Conservation (phyloP, 2,329 filamentous ascomycete genomes). For the Conoideocrella luteorostrata region DNA sequence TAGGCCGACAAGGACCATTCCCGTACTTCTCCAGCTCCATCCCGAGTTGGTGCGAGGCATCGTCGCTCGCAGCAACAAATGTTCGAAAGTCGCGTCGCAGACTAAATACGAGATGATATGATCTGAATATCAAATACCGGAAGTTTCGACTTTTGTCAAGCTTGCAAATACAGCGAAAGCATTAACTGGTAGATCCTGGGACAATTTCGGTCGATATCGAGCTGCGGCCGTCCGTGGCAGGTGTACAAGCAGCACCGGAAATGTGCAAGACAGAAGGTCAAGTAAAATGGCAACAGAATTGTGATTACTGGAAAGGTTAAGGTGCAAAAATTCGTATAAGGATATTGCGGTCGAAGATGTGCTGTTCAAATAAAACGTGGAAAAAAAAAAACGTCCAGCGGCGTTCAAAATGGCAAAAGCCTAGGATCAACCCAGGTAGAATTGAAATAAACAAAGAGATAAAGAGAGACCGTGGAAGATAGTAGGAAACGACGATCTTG, state of each 20-base stretch:
- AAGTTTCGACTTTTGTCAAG: too few relatives aligned
- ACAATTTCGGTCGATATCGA: too few relatives aligned
- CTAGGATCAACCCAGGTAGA: conserved; percentile 51
- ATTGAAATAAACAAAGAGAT: conserved; percentile 13
- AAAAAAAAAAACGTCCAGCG: conserved; percentile 7
- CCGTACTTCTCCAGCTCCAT: conserved; percentile 21
- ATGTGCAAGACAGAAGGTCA: conserved; percentile 6
- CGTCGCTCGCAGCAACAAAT: conserved; percentile 14
- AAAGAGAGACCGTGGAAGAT: conserved; percentile 10
- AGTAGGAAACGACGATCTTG: neutral
- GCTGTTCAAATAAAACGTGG: neutral
- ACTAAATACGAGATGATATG: too few relatives aligned
- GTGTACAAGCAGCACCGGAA: too few relatives aligned
- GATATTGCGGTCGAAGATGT: neutral
- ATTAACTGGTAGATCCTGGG: too few relatives aligned
- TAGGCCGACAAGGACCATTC: conserved; percentile 27
- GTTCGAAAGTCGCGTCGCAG: too few relatives aligned
- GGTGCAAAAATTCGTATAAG: too few relatives aligned
- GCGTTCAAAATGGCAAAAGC: conserved; percentile 23
- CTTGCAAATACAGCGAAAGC: too few relatives aligned
- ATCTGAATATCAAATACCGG: too few relatives aligned
- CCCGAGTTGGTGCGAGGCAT: conserved; percentile 26
- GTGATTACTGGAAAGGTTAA: neutral
- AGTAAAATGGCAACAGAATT: neutral
- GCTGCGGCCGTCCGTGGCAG: too few relatives aligned